A percentile compares a stretch with the other conserved stretches of the same genome.
Conservation (phyloP, 129 eudicot genomes). For the Calendula officinalis region DNA sequence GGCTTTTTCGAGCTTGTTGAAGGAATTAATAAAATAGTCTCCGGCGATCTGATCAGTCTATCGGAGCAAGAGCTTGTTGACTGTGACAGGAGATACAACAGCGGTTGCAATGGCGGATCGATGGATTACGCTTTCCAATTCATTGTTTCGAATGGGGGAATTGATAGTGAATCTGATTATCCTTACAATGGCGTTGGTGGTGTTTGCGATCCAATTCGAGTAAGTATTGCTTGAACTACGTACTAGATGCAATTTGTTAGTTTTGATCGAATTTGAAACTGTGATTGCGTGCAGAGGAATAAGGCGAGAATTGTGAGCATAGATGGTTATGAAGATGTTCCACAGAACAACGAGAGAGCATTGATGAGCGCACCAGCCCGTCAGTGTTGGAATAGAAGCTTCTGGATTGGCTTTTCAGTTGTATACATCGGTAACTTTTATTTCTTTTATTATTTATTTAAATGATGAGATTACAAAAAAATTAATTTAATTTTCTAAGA, state of each 20-base stretch:
- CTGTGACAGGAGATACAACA: slow-evolving; percentile 57
- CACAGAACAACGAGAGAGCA: slow-evolving; percentile 58
- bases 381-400: slow-evolving; percentile 94
- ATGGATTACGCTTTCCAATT: slow-evolving; percentile 90
- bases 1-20: slow-evolving; percentile 98
- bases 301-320: slow-evolving; percentile 69
- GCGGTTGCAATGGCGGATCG: slow-evolving; percentile 82
- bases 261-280: background rate
- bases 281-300: slow-evolving; percentile 53
- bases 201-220: slow-evolving; percentile 63
- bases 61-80: slow-evolving; percentile 93
- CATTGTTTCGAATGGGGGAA: slow-evolving; percentile 78
- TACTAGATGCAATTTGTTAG: background rate
- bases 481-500: too few species aligned
- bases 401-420: slow-evolving; percentile 72
- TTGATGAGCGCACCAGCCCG: slow-evolving; percentile 90
- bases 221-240: slow-evolving; percentile 22
- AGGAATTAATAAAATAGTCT: slow-evolving; percentile 67
- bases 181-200: slow-evolving; percentile 68
- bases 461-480: too few species aligned
- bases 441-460: background rate
- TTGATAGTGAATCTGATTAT: slow-evolving; percentile 71
- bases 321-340: slow-evolving; percentile 91
- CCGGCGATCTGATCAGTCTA: slow-evolving; percentile 64
- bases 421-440: slow-evolving; percentile 55